Conservation (phyloP, 202 grass and related monocot genomes). For the Saccharum hybrid region DNA sequence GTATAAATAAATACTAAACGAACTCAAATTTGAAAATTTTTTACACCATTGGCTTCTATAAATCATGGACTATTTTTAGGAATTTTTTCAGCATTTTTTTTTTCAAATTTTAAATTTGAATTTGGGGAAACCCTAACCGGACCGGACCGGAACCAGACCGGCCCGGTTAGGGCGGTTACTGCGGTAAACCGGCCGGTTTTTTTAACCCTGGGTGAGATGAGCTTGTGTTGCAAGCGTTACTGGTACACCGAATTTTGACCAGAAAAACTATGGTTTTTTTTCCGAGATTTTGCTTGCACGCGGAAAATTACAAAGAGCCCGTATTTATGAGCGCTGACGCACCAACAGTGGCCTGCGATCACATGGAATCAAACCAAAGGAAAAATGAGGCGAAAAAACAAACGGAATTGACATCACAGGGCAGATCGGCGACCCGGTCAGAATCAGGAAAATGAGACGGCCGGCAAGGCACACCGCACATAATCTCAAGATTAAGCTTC, state of each 20-base stretch:
- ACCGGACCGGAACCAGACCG: too few relatives aligned
- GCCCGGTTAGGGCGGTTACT: too few relatives aligned
- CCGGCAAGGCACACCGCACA: neutral
- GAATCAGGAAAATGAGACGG: slow-evolving; percentile 11
- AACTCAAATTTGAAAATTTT: too few relatives aligned
- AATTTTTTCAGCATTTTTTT: too few relatives aligned
- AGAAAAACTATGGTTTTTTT: slow-evolving; percentile 3
- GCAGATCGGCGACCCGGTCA: neutral
- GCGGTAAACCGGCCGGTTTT: too few relatives aligned
- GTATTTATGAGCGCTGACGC: slow-evolving; percentile 47
- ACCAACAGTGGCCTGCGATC: neutral
- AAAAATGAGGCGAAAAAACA: neutral
- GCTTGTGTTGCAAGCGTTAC: neutral
- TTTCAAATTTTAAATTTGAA: too few relatives aligned
- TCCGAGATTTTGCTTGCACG: neutral
- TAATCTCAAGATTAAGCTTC: slow-evolving; percentile 29
- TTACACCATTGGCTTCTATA: too few relatives aligned
- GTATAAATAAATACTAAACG: too few relatives aligned
- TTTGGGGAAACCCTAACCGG: too few relatives aligned
- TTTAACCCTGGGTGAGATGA: neutral
- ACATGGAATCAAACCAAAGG: slow-evolving; percentile 34
- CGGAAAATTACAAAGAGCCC: slow-evolving; percentile 12
- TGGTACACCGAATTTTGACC: slow-evolving; percentile 34
- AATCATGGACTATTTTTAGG: too few relatives aligned
- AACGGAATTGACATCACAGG: slow-evolving; percentile 20